phyloP scores from a whole-genome alignment of 2,329 filamentous ascomycete genomes.

The Metarhizium humberi region DNA sequence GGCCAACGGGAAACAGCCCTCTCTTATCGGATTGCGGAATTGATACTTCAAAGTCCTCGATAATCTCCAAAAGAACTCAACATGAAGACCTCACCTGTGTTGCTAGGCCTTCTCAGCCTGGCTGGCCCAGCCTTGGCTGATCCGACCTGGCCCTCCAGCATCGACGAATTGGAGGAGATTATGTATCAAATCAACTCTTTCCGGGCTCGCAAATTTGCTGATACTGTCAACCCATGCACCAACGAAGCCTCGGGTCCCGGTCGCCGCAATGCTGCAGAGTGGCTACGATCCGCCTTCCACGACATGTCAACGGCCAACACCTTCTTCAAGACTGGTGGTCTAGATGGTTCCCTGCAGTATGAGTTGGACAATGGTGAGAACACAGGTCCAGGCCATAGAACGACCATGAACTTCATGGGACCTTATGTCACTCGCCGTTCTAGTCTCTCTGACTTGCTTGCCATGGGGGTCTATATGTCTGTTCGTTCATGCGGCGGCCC shows the following conservation, averaged over 20 bases:
- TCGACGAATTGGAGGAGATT: slow-evolving; percentile 55
- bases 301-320: slow-evolving; percentile 49
- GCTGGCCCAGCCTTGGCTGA: slow-evolving; percentile 28
- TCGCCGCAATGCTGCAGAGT: slow-evolving; percentile 50
- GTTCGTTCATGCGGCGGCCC: slow-evolving; percentile 48
- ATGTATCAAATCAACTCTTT: slow-evolving; percentile 51
- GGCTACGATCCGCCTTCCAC: slow-evolving; percentile 52
- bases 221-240: slow-evolving; percentile 46
- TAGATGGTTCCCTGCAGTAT: slow-evolving; percentile 52
- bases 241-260: slow-evolving; percentile 43
- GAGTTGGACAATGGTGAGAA: slow-evolving; percentile 48
- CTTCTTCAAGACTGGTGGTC: slow-evolving; percentile 37
- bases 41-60: neutral
- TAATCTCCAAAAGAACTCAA: neutral
- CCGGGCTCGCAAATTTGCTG: slow-evolving; percentile 44
- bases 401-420: slow-evolving; percentile 43
- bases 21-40: neutral
- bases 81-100: slow-evolving; percentile 13
- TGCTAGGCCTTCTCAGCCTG: slow-evolving; percentile 28
- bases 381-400: slow-evolving; percentile 43
- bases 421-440: slow-evolving; percentile 41
- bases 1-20: neutral
- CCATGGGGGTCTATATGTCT: slow-evolving; percentile 47
- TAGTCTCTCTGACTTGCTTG: slow-evolving; percentile 48
- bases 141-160: slow-evolving; percentile 50